Base-by-base conservation (phyloP, 164 flowering plant genomes). In the Protea cynaroides region DNA sequence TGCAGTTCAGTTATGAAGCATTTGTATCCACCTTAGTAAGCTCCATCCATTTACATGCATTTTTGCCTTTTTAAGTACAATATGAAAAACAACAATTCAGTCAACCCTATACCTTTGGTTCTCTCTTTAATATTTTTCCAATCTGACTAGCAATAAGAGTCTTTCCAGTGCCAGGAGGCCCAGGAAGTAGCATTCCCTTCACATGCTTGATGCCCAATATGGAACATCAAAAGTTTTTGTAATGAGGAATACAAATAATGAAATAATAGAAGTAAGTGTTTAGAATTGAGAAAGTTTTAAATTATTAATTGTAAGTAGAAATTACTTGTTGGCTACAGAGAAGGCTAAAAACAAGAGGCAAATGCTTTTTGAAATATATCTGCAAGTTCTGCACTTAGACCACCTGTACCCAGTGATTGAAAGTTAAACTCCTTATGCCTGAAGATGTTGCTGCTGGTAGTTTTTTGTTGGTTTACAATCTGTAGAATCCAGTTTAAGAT, bases 111-210 rank as follows among this genome's bases (percentile, higher is more conserved):
- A 92, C 98, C 97, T 95, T 95, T 49, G 99, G 99, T 56, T 95
- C 99, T 73, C 65, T 86, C 37, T 95, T 88, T 67, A 95, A 75
- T 84, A 92, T 82, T 77, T 94, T 89, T 37, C 99, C 99, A 61
- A 91, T 94, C 75, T 94, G 99, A 23, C 99, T 96, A 71, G 97
- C 96, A 89, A 94, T 92, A 23, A 91, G 85, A 57, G 97, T 94
- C 75, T 94, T 91, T 11, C 97, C 97, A 56, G 99, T 95, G 65
- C 99, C 97, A 79, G 99, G 99, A 70, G 99, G 99, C 37, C 99
- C 99, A 87, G 76, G 81, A 65, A 95, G 96, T 66, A 95, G 84
- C 96, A 95, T 95, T 49, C 99, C 99, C 65, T 95, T 95, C 6
- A 95, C 99, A 74, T 92, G 99, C 77, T 89, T 92, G 67, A 92